These are phyloP conservation scores for Podaxis mareebaensis DNA, from an alignment of 768 basidiomycete species.

Conservation along the genomic window DNA sequence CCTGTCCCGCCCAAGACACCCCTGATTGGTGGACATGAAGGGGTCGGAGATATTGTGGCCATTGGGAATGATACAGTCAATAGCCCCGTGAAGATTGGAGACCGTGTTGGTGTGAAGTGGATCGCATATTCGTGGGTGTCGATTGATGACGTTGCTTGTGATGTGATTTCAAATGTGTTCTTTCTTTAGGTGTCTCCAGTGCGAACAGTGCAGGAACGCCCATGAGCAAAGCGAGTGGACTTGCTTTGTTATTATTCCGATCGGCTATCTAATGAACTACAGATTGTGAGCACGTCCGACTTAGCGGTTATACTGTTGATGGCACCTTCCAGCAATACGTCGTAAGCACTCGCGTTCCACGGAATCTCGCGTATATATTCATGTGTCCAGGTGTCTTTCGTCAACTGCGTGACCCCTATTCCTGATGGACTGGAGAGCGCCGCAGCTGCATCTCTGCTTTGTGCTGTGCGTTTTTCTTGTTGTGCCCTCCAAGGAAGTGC, in stretches of 20 bases:
- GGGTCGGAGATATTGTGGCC: slow-evolving; percentile 79
- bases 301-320: slow-evolving; percentile 73
- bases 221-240: slow-evolving; percentile 63
- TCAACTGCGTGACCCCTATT: slow-evolving; percentile 76
- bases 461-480: slow-evolving; percentile 53
- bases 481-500: not conserved
- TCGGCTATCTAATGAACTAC: not conserved
- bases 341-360: slow-evolving; percentile 30
- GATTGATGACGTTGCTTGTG: not conserved
- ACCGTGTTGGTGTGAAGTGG: slow-evolving; percentile 86
- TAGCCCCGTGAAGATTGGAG: slow-evolving; percentile 70
- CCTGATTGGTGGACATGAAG: slow-evolving; percentile 83
- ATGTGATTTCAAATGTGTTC: not conserved
- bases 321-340: slow-evolving; percentile 78
- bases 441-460: slow-evolving; percentile 74
- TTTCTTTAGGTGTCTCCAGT: slow-evolving; percentile 55
- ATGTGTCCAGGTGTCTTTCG: slow-evolving; percentile 56
- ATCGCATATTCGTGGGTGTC: slow-evolving; percentile 54
- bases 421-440: slow-evolving; percentile 67
- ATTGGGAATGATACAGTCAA: slow-evolving; percentile 64
- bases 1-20: slow-evolving; percentile 65
- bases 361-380: slow-evolving; percentile 1
- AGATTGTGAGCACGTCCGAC: slow-evolving; percentile 58
- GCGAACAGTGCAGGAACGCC: slow-evolving; percentile 77
- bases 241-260: not conserved